Conservation (phyloP, 2,329 filamentous ascomycete species). For the Ascochyta rabiei region DNA sequence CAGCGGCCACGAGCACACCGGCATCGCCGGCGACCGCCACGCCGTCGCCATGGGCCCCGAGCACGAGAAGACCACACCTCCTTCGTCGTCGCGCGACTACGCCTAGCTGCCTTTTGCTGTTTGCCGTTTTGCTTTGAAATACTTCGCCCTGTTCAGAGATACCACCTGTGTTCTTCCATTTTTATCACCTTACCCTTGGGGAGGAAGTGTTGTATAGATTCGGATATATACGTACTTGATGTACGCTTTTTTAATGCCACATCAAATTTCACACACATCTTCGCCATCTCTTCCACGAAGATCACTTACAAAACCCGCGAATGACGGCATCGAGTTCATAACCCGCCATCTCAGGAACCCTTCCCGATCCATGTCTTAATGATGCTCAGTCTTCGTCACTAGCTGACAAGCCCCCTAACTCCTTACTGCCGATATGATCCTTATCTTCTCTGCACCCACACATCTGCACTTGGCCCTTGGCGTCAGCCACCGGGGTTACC, state of each 20-base stretch:
- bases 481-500: too few relatives aligned
- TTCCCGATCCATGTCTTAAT: too few relatives aligned
- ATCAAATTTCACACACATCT: too few relatives aligned
- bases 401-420: too few relatives aligned
- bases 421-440: too few relatives aligned
- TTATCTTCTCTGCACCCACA: too few relatives aligned
- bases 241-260: conserved; percentile 11
- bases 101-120: not conserved
- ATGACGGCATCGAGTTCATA: too few relatives aligned
- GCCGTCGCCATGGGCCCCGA: conserved; percentile 54
- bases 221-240: conserved; percentile 7
- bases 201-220: conserved; percentile 4
- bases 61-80: conserved; percentile 41
- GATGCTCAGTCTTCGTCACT: too few relatives aligned
- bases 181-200: conserved; percentile 1
- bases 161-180: conserved; percentile 17
- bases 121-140: conserved; percentile 8
- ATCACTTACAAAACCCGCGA: too few relatives aligned
- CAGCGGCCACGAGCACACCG: conserved; percentile 54
- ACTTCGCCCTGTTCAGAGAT: conserved; percentile 17
- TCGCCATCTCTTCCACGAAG: too few relatives aligned
- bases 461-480: too few relatives aligned
- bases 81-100: conserved; percentile 15
- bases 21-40: conserved; percentile 59
- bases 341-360: too few relatives aligned